A percentile compares a stretch with the other conserved stretches of the same genome.
Evolutionary conservation across 192 early-diverging fungal species (phyloP).

Genomic region (Coemansia sp.): DNA sequence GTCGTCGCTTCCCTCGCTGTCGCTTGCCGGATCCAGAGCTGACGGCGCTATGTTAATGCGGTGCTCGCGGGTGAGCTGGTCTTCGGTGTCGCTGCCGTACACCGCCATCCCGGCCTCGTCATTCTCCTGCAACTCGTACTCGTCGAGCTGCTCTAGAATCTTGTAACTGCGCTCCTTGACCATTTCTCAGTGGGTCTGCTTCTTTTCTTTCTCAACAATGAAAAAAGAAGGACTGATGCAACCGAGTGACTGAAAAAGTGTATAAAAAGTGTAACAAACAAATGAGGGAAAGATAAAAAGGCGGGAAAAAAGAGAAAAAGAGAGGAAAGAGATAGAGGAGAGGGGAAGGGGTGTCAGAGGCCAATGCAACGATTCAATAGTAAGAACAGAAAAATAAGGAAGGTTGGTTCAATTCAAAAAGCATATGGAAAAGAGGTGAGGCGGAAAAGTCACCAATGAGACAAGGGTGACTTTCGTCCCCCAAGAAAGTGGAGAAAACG

Average conservation of each 20-base stretch:
- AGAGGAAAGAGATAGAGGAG: neutral
- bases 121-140: conserved; percentile 44
- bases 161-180: conserved; percentile 53
- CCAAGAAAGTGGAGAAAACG: neutral
- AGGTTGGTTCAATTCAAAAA: too few relatives aligned
- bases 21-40: conserved; percentile 32
- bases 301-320: neutral
- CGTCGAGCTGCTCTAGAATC: conserved; percentile 55
- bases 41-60: conserved; percentile 43
- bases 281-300: neutral
- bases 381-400: conserved; percentile 10
- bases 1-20: conserved; percentile 20
- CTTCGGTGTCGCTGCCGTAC: conserved; percentile 23
- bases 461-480: too few relatives aligned
- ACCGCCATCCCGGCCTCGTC: conserved; percentile 29
- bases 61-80: conserved; percentile 32
- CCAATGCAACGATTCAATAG: neutral
- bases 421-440: neutral
- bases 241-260: neutral
- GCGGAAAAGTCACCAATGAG: conserved; percentile 9
- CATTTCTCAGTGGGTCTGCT: conserved; percentile 7
- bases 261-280: neutral
- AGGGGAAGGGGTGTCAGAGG: neutral
- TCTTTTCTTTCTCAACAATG: neutral
- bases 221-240: conserved; percentile 10